Evolutionary conservation across 768 basidiomycete genomes (phyloP), one percentile per base, ranked within the genome.

Genomic region (Tylopilus vinaceipallidus): DNA sequence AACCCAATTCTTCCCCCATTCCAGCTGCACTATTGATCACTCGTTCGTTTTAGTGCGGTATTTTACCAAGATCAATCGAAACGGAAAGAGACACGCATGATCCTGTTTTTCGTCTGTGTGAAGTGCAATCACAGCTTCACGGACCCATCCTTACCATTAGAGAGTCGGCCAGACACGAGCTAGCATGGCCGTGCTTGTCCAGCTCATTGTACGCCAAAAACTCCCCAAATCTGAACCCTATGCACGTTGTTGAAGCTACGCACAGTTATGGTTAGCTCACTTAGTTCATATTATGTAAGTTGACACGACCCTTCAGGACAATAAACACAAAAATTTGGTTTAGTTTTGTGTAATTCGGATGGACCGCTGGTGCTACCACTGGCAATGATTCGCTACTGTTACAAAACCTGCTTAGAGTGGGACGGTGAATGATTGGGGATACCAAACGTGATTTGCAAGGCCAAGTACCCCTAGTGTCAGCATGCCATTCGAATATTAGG

Each of bases 41-140:
- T 44, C 23, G 45, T 48, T 49, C 17, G 39, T 42, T 54, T n/a
- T 61, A 98, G 95, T 63, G 83, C 91, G 43, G 95, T 98, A 5
- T 82, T 90, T 64, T 98, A 88, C 68, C 95, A 98, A 69, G 95
- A 98, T 69, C 95, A 98, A 67, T 97, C 93, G 16, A 95, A 95
- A 66, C 86, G 95, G 47, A 92, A 91, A 60, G 92, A 95, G 65
- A 98, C 95, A 2, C 80, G 89, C 2, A 95, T 95, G 93, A 90
- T 91, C 42, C 77, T 93, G 2, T 95, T 94, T 73, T 95, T 84
- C 64, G 91, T 93, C 39, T 95, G 91, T 65, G 81, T 83, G 19
- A 87, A 87, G 59, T 92, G 90, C 66, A 84, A 86, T 56, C 74
- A 87, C 56, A 81, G 75, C 59, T 92, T 86, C 63, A 77, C 76